Evolutionary conservation across 352 stramenopile species (phyloP), one percentile per base, ranked within the genome.

Genomic region (Lagenidium sp.): DNA sequence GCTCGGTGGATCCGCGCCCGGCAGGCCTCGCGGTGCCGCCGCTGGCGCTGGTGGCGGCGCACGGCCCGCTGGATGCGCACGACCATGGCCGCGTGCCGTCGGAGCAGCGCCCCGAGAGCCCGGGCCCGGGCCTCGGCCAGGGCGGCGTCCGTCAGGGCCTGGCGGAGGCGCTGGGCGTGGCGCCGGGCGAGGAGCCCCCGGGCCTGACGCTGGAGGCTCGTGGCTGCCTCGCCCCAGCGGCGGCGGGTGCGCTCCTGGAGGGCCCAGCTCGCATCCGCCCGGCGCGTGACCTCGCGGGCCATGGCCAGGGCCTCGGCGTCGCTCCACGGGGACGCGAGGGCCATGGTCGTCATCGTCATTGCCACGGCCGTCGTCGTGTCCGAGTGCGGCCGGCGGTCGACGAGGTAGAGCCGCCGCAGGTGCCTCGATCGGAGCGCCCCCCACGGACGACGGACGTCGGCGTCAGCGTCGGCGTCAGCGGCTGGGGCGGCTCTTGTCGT

Each of bases 401-500:
- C 64, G 4, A 87, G 53, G 46, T 85, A 82, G 19, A 85, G 6
- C 40, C 68, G 31, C 11, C 68, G 53, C 1, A 87, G 69, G 25
- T 39, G 44, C 13, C 47, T 53, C 74, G 71, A 79, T 25, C 47
- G 45, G 19, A 50, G 19, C 6, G 60, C 38, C 16, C 50, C 54
- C n/a, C 28, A 13, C 28, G 28, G n/a, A n/a, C n/a, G n/a, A n/a
- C n/a, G n/a, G n/a, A n/a, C n/a, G n/a, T n/a, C n/a, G n/a, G n/a
- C n/a, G n/a, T n/a, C n/a, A n/a, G n/a, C n/a, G n/a, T n/a, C n/a
- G n/a, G n/a, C n/a, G n/a, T n/a, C 13, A 61, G 48, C 28, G 35
- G 38, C 3, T 35, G 46, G 4, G 25, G 26, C 19, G 32, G 24
- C 42, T 34, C 21, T 18, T 24, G 22, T 20, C 23, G 24, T 35